Evolutionary conservation across 2,329 filamentous ascomycete genomes (phyloP), one percentile per base, ranked within the genome.

Genomic region (Leptographium procerum): DNA sequence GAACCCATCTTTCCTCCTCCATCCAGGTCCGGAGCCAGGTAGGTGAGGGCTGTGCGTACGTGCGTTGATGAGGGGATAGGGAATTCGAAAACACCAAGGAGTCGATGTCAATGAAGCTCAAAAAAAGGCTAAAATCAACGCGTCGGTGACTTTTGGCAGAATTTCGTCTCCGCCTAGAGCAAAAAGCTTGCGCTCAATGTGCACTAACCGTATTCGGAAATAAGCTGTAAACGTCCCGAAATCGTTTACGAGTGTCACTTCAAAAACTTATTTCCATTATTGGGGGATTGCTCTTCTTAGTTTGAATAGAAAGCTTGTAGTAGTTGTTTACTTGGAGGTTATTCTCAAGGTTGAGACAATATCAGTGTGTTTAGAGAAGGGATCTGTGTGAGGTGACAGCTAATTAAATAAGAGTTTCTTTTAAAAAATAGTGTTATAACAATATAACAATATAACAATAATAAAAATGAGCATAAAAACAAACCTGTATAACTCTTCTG

Each of bases 1-100:
- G 77, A 76, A 67, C 80, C 82, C 86, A 89, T 89, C 69, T 77
- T 82, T 77, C 53, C 62, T 59, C 83, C 86, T 58, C 83, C 86
- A 87, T 87, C 69, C 68, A 73, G 55, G 34, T 50, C n/a, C 31
- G 43, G n/a, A 22, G 45, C 40, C 28, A 31, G 40, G 28, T 26
- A 34, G 43, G 19, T 47, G 28, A 28, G 28, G 26, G 16, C 40
- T 31, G 31, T 43, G 22, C 11, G 29, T 34, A n/a, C 40, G 40
- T 43, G 40, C 11, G 36, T 19, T 36, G 47, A 22, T 52, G 47
- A 13, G 47, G n/a, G 26, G 26, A 8, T n/a, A 19, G 29, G 16
- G 28, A 19, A 22, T 43, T n/a, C 54, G 53, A 9, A 4, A 47
- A 29, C 11, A n/a, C n/a, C n/a, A n/a, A 26, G n/a, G 34, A 36